Conservation (phyloP, 495 filamentous ascomycete genomes). For the Aspergillus sclerotiicarbonarius region DNA sequence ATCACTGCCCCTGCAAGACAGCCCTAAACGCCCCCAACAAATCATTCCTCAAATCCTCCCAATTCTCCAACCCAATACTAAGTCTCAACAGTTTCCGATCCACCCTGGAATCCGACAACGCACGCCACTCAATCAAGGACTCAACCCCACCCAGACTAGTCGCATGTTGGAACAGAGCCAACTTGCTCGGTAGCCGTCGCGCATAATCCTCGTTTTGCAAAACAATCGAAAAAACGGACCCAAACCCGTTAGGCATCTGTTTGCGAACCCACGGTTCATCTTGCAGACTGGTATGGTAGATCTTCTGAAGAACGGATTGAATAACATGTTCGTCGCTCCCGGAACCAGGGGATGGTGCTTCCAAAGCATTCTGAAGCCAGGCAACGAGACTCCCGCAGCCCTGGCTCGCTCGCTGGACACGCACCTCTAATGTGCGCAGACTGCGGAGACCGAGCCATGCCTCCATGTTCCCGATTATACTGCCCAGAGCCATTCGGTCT, state of each 20-base stretch:
- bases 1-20: neutral
- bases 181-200: conserved; percentile 62
- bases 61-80: conserved; percentile 75
- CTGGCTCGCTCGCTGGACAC: conserved; percentile 64
- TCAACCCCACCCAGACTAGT: conserved; percentile 89
- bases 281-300: conserved; percentile 73
- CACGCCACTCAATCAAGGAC: conserved; percentile 63
- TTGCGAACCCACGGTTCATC: conserved; percentile 63
- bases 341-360: conserved; percentile 20
- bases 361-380: conserved; percentile 56
- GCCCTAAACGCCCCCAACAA: conserved; percentile 57
- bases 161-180: conserved; percentile 80
- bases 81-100: conserved; percentile 68
- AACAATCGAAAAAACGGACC: conserved; percentile 72
- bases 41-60: conserved; percentile 74
- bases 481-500: conserved; percentile 67
- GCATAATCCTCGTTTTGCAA: conserved; percentile 59
- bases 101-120: conserved; percentile 69
- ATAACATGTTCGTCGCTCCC: conserved; percentile 36
- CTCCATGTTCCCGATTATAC: conserved; percentile 78
- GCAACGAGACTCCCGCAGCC: conserved; percentile 61
- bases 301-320: conserved; percentile 46
- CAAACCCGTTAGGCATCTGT: conserved; percentile 85
- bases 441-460: conserved; percentile 81
- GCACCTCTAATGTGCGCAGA: conserved; percentile 72